Base-by-base conservation (phyloP, 139 green algal genomes). In the Zygnema cylindricum region DNA sequence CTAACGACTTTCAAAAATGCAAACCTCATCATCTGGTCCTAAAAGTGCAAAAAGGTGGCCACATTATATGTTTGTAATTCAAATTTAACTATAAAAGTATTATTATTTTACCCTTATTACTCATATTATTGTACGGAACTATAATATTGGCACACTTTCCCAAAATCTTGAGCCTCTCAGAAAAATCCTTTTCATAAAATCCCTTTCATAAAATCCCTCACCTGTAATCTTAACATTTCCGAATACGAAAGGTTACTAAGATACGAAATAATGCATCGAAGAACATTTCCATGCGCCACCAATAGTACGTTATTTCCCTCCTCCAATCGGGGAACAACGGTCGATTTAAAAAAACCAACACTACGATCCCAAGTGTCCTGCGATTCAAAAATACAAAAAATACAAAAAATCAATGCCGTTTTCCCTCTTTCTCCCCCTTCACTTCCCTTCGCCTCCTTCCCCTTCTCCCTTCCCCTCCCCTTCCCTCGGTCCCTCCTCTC, bases 281-380 rank as follows among this genome's bases (percentile, higher is more conserved):
- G 55, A 21, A 85, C 86, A 75, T 94, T 94, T 86, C 91, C 91
- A 69, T 94, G 91, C 32, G 88, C 84, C 30, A 90, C 85, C 38
- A 93, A 41, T n/a, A 93, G 87, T 30, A 94, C 84, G 39, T 90
- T 85, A 73, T 93, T 83, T 55, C 91, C 91, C 49, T 79, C 79
- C 43, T 76, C 43, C 55, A 94, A 54, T 73, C 69, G 84, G 40
- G 91, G 91, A 54, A 76, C 77, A 41, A 93, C 89, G 2, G 54
- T 82, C 0, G 42, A 39, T 11, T 54, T 11, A 77, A 83, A 93
- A 16, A 87, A 93, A 0, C 43, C 69, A n/a, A 88, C 32, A 1
- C 84, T 82, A 36, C 91, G 69, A 69, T 88, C 76, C 0, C 77
- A 86, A 33, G 91, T 94, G 55, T 91, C 83, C 78, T 91, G 87